Conservation (phyloP, 75 land plant species). For the Chamaecyparis obtusa region DNA sequence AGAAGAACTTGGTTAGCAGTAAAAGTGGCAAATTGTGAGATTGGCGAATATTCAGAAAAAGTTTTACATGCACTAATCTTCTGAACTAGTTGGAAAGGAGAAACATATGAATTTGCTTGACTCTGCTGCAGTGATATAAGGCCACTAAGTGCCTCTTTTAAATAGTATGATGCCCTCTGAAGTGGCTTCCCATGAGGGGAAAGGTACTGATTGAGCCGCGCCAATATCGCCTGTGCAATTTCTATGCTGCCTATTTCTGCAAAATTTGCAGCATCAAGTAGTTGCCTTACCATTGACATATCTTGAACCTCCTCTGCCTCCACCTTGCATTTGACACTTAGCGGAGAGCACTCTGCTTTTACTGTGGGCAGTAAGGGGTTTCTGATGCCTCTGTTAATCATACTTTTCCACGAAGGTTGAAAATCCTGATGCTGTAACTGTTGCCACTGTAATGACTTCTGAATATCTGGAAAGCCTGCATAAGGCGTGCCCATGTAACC, state of each 20-base stretch:
- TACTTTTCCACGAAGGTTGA: background rate
- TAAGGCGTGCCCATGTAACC: conserved; percentile 19
- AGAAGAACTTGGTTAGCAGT: conserved; percentile 66
- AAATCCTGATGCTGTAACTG: conserved; percentile 20
- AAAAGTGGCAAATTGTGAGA: conserved; percentile 67
- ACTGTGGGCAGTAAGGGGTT: background rate
- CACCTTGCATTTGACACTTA: background rate
- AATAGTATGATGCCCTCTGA: conserved; percentile 61
- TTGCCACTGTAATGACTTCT: conserved; percentile 36
- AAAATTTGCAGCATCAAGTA: conserved; percentile 59
- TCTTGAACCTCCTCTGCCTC: conserved; percentile 14
- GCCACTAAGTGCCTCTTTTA: conserved; percentile 64
- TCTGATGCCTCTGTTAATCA: conserved; percentile 12
- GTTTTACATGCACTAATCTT: conserved; percentile 74
- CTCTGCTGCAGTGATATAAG: conserved; percentile 22
- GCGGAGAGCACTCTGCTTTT: conserved; percentile 11
- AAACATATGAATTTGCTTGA: conserved; percentile 1
- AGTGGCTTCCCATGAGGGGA: conserved; percentile 66
- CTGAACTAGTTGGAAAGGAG: conserved; percentile 45
- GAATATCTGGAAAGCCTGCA: conserved; percentile 19
- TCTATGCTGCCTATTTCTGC: conserved; percentile 55
- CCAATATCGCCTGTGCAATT: conserved; percentile 96
- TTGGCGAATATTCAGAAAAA: conserved; percentile 78
- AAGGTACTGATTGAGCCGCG: conserved; percentile 99
- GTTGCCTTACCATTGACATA: conserved; percentile 41